Conservation (phyloP, 306 rosid genomes). For the Vigna unguiculata region DNA sequence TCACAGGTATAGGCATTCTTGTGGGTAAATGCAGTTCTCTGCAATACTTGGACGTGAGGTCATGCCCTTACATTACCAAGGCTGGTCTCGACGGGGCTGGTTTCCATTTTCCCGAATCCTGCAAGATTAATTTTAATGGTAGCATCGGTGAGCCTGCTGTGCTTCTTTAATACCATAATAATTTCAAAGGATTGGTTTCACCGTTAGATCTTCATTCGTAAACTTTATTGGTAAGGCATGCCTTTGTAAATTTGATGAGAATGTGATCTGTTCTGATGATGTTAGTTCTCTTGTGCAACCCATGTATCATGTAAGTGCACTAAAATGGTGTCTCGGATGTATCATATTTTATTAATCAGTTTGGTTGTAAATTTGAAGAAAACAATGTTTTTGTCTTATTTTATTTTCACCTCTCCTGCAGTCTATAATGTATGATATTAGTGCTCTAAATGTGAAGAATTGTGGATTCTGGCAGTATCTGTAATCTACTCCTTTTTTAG, state of each 20-base stretch:
- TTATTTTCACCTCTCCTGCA: background rate
- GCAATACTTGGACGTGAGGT: constrained; percentile 86
- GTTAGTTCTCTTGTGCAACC: constrained; percentile 32
- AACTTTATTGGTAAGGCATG: constrained; percentile 34
- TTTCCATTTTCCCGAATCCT: constrained; percentile 69
- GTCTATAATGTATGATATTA: no score
- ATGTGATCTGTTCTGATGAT: background rate
- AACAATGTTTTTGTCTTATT: background rate
- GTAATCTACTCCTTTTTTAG: no score
- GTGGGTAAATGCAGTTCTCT: constrained; percentile 66
- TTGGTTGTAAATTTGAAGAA: constrained; percentile 36
- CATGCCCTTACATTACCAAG: constrained; percentile 82
- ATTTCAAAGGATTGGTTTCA: constrained; percentile 27
- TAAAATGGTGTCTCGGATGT: constrained; percentile 28
- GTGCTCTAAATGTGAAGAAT: no score
- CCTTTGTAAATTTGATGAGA: constrained; percentile 39
- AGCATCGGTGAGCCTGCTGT: constrained; percentile 64
- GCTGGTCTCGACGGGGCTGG: constrained; percentile 81
- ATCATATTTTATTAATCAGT: constrained; percentile 29
- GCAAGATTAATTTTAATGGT: constrained; percentile 82
- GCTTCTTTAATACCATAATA: constrained; percentile 50
- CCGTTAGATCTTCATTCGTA: constrained; percentile 4
- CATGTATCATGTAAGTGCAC: constrained; percentile 26
- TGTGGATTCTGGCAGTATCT: no score
- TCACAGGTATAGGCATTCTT: constrained; percentile 72